phyloP scores from a whole-genome alignment of 1,284 basidiomycete species.

The Puccinia polysora region DNA sequence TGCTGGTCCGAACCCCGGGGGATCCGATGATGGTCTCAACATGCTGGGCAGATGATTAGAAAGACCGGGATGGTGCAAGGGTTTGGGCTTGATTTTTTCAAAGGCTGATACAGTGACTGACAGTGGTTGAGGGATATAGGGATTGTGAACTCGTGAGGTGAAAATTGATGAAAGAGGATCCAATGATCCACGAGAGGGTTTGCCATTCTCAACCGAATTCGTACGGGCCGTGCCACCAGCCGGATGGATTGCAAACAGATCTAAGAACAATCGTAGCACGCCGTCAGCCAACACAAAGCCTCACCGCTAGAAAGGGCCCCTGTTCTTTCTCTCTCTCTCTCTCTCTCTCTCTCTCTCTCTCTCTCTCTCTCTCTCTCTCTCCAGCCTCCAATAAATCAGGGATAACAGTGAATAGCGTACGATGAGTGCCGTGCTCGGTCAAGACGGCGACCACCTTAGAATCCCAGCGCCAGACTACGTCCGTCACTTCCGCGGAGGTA shows the following conservation, averaged over 20 bases:
- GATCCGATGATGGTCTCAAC: background rate
- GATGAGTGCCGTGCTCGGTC: slow-evolving; percentile 40
- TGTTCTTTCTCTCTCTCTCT: no score
- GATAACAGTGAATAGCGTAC: background rate
- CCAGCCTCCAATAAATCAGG: background rate
- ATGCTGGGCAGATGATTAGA: background rate
- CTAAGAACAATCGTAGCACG: background rate
- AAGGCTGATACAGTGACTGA: slow-evolving; percentile 35
- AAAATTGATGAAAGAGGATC: slow-evolving; percentile 20
- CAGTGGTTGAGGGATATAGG: slow-evolving; percentile 14
- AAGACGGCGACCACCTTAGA: slow-evolving; percentile 33
- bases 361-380: no score
- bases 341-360: no score
- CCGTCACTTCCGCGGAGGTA: slow-evolving; percentile 30
- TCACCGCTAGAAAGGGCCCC: no score
- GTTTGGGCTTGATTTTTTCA: slow-evolving; percentile 36
- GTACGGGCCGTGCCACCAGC: slow-evolving; percentile 21
- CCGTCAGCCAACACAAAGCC: no score
- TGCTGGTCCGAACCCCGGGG: background rate
- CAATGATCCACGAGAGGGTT: background rate
- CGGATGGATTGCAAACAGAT: slow-evolving; percentile 40
- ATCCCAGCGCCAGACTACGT: slow-evolving; percentile 38
- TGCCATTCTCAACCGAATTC: background rate
- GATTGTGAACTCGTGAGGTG: slow-evolving; percentile 17
- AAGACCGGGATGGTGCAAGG: background rate